Percentiles rank a stretch among this genome's conserved stretches.
Evolutionary conservation across 139 green algal genomes (phyloP).

Genomic region (Asterochloris erici): DNA sequence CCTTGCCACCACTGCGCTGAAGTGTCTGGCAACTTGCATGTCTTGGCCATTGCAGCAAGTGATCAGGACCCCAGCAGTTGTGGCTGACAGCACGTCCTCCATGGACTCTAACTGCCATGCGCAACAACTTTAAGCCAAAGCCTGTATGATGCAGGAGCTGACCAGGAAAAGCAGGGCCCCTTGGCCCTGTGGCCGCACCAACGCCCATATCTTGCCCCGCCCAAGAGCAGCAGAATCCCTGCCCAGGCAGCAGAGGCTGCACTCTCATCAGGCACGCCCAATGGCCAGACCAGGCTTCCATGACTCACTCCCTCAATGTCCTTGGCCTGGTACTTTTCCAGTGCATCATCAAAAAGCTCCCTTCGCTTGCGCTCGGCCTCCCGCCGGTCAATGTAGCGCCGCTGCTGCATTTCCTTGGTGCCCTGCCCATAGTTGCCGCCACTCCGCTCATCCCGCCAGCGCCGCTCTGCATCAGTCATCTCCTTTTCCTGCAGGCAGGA

Average conservation of each 20-base stretch:
- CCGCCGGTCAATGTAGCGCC: slow-evolving; percentile 86
- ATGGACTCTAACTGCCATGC: no score
- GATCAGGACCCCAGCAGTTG: no score
- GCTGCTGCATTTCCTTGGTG: slow-evolving; percentile 86
- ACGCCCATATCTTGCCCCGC: not conserved
- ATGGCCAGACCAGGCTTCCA: no score
- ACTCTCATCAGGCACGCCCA: not conserved
- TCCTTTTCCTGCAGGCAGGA: slow-evolving; percentile 42
- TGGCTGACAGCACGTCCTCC: no score
- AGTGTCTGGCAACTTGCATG: no score
- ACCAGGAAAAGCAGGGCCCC: no score
- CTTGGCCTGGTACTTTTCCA: slow-evolving; percentile 77
- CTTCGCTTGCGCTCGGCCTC: slow-evolving; percentile 79
- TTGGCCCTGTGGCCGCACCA: not conserved
- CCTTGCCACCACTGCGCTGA: no score
- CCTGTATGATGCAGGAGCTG: no score
- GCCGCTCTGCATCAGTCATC: slow-evolving; percentile 60
- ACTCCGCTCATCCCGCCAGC: slow-evolving; percentile 64
- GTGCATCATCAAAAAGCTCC: slow-evolving; percentile 86
- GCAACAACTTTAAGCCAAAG: no score
- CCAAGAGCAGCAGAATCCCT: no score
- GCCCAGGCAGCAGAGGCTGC: not conserved
- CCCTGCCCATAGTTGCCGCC: slow-evolving; percentile 94
- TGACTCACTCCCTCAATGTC: slow-evolving; percentile 62
- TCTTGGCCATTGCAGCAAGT: no score